Evolutionary conservation across 208 protist genomes (phyloP).

Genomic region (Trypanosoma caninum): DNA sequence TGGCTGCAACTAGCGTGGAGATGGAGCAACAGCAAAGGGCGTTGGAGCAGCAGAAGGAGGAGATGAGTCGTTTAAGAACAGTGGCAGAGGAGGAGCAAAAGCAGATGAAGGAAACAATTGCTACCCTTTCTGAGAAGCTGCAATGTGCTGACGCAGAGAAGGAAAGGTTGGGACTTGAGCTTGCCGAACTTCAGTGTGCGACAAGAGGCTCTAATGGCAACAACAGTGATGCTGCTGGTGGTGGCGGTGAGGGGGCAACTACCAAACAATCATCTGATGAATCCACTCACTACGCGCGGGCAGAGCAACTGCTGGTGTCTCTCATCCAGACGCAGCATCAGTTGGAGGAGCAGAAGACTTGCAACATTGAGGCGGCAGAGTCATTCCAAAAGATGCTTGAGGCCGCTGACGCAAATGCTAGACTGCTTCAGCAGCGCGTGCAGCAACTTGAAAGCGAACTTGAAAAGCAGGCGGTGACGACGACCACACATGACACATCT

Average conservation of each 20-base stretch:
- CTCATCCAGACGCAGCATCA: constrained; percentile 20
- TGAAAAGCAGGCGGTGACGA: constrained; percentile 37
- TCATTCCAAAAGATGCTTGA: constrained; percentile 14
- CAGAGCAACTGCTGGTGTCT: constrained; percentile 19
- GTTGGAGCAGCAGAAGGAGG: constrained; percentile 3
- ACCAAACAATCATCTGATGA: neutral
- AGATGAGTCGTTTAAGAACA: neutral
- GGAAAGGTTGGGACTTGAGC: neutral
- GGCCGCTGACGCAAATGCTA: constrained; percentile 26
- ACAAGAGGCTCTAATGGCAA: neutral
- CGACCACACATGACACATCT: constrained; percentile 32
- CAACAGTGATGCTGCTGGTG: neutral
- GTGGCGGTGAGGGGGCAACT: neutral
- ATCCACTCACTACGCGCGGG: neutral
- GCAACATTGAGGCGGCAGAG: constrained; percentile 8
- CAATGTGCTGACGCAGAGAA: constrained; percentile 1
- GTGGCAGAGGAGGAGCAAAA: neutral
- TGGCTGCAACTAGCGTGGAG: constrained; percentile 13
- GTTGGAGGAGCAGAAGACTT: constrained; percentile 12
- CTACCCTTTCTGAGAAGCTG: neutral
- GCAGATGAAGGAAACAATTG: constrained; percentile 4
- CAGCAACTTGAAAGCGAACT: constrained; percentile 36
- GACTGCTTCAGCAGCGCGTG: constrained; percentile 36
- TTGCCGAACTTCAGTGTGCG: neutral
- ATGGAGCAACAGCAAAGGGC: constrained; percentile 11